These are phyloP conservation scores for Lasiodiplodia hormozganensis DNA, from an alignment of 2,329 filamentous ascomycete genomes.

Conservation along the genomic window DNA sequence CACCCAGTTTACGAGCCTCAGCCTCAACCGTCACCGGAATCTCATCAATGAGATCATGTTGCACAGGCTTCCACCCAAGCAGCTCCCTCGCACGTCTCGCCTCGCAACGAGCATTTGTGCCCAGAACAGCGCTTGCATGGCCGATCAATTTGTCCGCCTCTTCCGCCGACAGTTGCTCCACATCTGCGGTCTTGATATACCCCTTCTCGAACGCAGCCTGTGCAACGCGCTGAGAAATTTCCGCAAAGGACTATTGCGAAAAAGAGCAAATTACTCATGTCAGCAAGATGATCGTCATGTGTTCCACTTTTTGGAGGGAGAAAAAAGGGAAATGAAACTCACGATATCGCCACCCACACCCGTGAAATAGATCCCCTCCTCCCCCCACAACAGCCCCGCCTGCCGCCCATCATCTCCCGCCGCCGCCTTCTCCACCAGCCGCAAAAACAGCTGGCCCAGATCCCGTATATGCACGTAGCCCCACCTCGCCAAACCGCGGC, in stretches of 20 bases:
- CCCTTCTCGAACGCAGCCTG: constrained; percentile 59
- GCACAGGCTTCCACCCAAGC: constrained; percentile 65
- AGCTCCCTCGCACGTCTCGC: constrained; percentile 62
- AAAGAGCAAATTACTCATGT: too few species aligned
- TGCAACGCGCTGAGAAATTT: constrained; percentile 54
- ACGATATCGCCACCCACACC: constrained; percentile 64
- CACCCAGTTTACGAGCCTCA: neutral
- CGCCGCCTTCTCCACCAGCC: constrained; percentile 63
- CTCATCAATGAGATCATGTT: constrained; percentile 35
- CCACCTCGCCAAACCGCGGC: constrained; percentile 64
- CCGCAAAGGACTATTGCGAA: constrained; percentile 34
- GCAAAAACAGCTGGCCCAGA: constrained; percentile 61
- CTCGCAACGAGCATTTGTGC: constrained; percentile 64
- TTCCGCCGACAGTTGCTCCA: constrained; percentile 47
- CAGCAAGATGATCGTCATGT: neutral
- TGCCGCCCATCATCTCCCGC: neutral
- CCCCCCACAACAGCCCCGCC: constrained; percentile 64
- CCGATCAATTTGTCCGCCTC: constrained; percentile 56
- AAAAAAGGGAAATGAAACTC: constrained; percentile 52
- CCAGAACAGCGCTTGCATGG: constrained; percentile 63
- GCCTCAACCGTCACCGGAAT: constrained; percentile 1
- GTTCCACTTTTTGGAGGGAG: neutral
- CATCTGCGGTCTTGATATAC: constrained; percentile 50
- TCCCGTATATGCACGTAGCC: constrained; percentile 66
- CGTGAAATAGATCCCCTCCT: constrained; percentile 71